Conservation (phyloP, 257 asterid genomes). For the Solanum chilense region DNA sequence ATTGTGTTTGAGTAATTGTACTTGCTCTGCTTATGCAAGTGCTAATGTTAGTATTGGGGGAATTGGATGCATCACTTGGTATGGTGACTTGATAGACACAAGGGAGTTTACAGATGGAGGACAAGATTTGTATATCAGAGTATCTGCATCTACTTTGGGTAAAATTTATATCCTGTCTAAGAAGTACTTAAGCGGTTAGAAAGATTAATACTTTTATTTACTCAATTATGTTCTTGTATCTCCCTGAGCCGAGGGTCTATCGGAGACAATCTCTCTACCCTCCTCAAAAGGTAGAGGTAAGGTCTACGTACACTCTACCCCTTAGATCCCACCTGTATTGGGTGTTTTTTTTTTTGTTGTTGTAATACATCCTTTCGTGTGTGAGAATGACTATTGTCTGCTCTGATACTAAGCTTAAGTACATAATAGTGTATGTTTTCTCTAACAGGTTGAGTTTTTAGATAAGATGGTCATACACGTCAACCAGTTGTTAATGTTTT, state of each 20-base stretch:
- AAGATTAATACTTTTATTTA: not conserved
- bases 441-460: not conserved
- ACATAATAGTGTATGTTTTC: not conserved
- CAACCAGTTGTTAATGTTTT: not conserved
- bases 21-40: not conserved
- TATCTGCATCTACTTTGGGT: conserved; percentile 31
- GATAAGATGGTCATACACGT: not conserved
- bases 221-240: not conserved
- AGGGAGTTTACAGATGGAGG: conserved; percentile 18
- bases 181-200: not conserved
- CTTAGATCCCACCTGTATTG: not conserved
- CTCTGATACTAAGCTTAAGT: not conserved
- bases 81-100: conserved; percentile 21
- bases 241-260: not conserved
- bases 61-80: conserved; percentile 27
- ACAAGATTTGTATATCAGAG: conserved; percentile 21
- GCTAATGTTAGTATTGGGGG: not conserved
- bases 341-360: too few species aligned
- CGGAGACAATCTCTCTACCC: not conserved
- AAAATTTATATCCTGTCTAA: not conserved
- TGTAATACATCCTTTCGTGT: not conserved
- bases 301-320: not conserved
- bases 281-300: not conserved
- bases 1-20: not conserved
- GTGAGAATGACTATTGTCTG: not conserved